Evolutionary conservation across 495 filamentous ascomycete genomes (phyloP), one percentile per base, ranked within the genome.

Genomic region (Aspergillus leporis): DNA sequence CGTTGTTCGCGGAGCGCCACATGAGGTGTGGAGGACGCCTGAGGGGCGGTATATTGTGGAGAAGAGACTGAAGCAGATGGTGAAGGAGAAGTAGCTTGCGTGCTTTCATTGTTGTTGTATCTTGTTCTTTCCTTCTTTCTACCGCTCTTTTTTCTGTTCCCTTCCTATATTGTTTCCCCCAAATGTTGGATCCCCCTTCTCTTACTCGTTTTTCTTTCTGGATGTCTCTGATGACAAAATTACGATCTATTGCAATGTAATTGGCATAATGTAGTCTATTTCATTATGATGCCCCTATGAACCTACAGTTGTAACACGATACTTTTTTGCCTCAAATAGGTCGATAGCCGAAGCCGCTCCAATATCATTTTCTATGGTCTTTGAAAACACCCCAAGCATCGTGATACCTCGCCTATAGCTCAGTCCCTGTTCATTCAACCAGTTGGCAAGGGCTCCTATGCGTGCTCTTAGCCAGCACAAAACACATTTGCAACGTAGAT

Each of bases 1-100:
- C 72, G 83, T 95, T 52, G 91, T 96, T 0, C 81, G 87, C 48
- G 78, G 87, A 55, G 91, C 93, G 10, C 90, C 91, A n/a, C 90
- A 96, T 73, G 82, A 90, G 62, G 87, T 97, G 0, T 98, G 93
- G 93, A 73, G 70, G 61, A 87, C 85, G 6, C 65, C 75, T 1
- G 76, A 90, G 60, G 93, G 94, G 0, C 74, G 89, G 40, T 69
- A 78, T 54, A 65, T 87, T 3, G 84, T 98, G 69, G 88, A 91
- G 70, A 85, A 86, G 69, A 81, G 87, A 56, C 66, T 95, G 63
- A 69, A 70, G 31, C 68, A 87, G 61, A 62, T 96, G 68, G 81
- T 91, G 6, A 67, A 74, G 55, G 66, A 58, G 12, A 21, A 23
- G 34, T 40, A 52, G 14, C 32, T 31, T n/a, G 38, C 34, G 4